Conservation (phyloP, 106 monocot species). For the Narthecium ossifragum region DNA sequence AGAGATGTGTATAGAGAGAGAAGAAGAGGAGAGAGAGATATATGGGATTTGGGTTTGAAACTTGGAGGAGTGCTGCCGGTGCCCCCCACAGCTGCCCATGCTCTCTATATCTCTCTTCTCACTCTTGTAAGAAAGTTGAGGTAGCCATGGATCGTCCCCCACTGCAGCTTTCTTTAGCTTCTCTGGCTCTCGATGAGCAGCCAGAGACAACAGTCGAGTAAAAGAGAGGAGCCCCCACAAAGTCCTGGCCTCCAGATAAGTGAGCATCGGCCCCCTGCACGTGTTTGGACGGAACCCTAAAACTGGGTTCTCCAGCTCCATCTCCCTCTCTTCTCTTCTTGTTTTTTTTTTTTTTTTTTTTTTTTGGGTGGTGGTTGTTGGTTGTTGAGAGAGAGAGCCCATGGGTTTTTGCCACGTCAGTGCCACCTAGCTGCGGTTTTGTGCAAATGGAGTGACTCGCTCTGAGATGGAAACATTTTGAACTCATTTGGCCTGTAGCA, state of each 20-base stretch:
- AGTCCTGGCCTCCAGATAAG: slow-evolving; percentile 7
- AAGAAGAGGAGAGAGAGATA: background rate
- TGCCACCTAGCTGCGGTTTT: too few relatives aligned
- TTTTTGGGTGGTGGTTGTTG: too few relatives aligned
- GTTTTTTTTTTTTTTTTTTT: background rate
- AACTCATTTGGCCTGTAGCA: too few relatives aligned
- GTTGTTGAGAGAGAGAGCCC: too few relatives aligned
- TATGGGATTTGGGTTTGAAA: slow-evolving; percentile 17
- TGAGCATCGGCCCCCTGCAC: slow-evolving; percentile 10
- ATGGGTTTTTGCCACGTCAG: too few relatives aligned
- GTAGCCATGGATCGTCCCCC: background rate
- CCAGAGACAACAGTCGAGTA: slow-evolving; percentile 18
- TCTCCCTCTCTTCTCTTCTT: slow-evolving; percentile 15
- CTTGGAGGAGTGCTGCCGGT: background rate
- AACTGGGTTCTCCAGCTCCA: slow-evolving; percentile 1
- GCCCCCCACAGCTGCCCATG: slow-evolving; percentile 17
- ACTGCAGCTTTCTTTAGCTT: slow-evolving; percentile 1
- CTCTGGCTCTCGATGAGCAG: background rate
- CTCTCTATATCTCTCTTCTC: slow-evolving; percentile 10
- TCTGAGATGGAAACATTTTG: too few relatives aligned
- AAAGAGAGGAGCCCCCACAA: slow-evolving; percentile 31
- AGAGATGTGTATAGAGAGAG: background rate
- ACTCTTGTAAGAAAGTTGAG: background rate
- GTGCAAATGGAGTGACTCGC: too few relatives aligned
- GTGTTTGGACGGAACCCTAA: slow-evolving; percentile 12